Base-by-base conservation (phyloP, 352 stramenopile species). In the Globisporangium irregulare region DNA sequence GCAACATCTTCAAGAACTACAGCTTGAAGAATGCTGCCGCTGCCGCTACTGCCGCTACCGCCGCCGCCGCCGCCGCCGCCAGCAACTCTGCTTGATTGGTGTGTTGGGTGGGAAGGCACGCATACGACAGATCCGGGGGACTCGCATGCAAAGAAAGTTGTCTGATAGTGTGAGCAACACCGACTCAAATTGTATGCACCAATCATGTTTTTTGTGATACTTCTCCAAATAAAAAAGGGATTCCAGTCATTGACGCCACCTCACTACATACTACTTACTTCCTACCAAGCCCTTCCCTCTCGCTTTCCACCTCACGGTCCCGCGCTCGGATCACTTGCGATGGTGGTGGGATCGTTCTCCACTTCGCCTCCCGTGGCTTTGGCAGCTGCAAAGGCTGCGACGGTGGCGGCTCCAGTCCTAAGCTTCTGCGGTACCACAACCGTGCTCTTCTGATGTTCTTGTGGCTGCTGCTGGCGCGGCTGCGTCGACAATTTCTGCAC, bases 1-100 rank as follows among this genome's bases (percentile, higher is more conserved):
- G 82, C 48, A 84, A 92, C 66, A 93, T 93, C 46, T 93, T 92
- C 70, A 84, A 81, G 63, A 93, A 93, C 73, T 91, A 90, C 48
- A 71, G 66, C 51, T 41, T 71, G 24, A 71, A 71, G 22, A 38
- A 62, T 25, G 38, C 61, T n/a, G 25, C 25, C 9, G 0, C 22
- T 24, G 22, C 22, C 22, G 22, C 22, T 24, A 24, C 22, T 24
- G 22, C 22, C 22, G 22, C 22, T 24, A 0, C 27, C 27, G 27
- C 27, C 1, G 1, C 27, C 27, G 27, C 61, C 29, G 20, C 25
- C 9, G 46, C 36, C 18, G 54, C 10, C 14, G 58, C 27, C 25
- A 32, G 57, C 20, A 60, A 15, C 27, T 48, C 29, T 43, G 43
- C 20, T 15, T 29, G 53, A 36, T 59, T 34, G 53, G 36, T 38